These are phyloP conservation scores for Escovopsis sp. DNA, from an alignment of 2,329 filamentous ascomycete genomes.

Conservation along the genomic window DNA sequence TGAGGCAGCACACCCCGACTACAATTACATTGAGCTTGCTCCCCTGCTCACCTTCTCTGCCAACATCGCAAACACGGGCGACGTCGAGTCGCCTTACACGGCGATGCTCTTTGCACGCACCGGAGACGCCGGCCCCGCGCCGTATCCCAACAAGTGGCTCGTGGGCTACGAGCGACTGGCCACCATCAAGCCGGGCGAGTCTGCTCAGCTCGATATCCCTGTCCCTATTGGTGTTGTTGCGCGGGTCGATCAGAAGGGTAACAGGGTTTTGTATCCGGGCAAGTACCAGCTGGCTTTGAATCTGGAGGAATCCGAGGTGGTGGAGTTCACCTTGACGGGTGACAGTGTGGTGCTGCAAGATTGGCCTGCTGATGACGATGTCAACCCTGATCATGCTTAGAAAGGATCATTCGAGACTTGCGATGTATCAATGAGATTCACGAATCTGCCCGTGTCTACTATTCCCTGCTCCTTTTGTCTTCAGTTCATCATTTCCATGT, in stretches of 20 bases:
- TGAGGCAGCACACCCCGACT: background rate
- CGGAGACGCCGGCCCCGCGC: slow-evolving; percentile 26
- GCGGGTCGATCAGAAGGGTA: slow-evolving; percentile 33
- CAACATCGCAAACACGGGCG: slow-evolving; percentile 31
- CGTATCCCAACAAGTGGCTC: slow-evolving; percentile 37
- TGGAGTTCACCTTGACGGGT: slow-evolving; percentile 33
- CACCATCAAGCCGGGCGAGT: slow-evolving; percentile 19
- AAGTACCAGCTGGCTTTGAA: slow-evolving; percentile 33
- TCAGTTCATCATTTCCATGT: too few species aligned
- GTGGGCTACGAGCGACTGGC: slow-evolving; percentile 33
- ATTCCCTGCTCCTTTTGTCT: too few species aligned
- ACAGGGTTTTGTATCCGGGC: slow-evolving; percentile 37
- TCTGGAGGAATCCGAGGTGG: slow-evolving; percentile 22
- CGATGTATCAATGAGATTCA: too few species aligned
- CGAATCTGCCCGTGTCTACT: too few species aligned
- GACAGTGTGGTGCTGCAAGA: slow-evolving; percentile 4
- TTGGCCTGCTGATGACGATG: slow-evolving; percentile 1
- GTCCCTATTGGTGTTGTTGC: slow-evolving; percentile 33
- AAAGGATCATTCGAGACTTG: too few species aligned
- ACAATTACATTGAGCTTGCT: slow-evolving; percentile 2
- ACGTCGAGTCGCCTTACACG: slow-evolving; percentile 34
- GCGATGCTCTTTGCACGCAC: slow-evolving; percentile 34
- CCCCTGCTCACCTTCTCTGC: slow-evolving; percentile 13
- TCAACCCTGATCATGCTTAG: background rate
- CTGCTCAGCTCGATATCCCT: slow-evolving; percentile 12